Conservation (phyloP, 441 rosid genomes). For the Lepidium campestre region DNA sequence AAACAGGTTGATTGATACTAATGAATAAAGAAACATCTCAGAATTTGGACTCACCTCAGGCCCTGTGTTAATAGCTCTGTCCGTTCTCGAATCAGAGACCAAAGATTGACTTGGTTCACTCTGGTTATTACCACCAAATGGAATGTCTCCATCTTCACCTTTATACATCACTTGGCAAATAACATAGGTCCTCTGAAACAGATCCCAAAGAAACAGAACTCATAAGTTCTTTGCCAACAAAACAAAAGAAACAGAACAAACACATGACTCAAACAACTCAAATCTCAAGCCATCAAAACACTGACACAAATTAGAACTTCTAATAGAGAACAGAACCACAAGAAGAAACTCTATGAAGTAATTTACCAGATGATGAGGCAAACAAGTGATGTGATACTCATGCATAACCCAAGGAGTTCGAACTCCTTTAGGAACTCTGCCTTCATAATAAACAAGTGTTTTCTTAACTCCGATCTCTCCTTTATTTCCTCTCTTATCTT, state of each 20-base stretch:
- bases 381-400: constrained; percentile 23
- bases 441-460: constrained; percentile 16
- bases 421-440: neutral
- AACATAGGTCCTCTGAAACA: neutral
- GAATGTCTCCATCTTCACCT: neutral
- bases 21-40: neutral
- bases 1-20: neutral
- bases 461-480: constrained; percentile 19
- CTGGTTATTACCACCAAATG: neutral
- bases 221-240: neutral
- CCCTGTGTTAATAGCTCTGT: neutral
- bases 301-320: neutral
- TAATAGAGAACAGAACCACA: neutral
- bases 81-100: neutral
- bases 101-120: constrained; percentile 5
- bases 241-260: neutral
- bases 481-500: neutral
- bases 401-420: constrained; percentile 24
- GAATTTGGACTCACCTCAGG: neutral
- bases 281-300: neutral
- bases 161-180: constrained; percentile 5
- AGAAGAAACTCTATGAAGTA: too few relatives aligned
- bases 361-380: neutral
- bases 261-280: neutral
- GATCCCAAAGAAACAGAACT: neutral